Evolutionary conservation across 208 protist genomes (phyloP).

Genomic region (Crithidia mellificae): DNA sequence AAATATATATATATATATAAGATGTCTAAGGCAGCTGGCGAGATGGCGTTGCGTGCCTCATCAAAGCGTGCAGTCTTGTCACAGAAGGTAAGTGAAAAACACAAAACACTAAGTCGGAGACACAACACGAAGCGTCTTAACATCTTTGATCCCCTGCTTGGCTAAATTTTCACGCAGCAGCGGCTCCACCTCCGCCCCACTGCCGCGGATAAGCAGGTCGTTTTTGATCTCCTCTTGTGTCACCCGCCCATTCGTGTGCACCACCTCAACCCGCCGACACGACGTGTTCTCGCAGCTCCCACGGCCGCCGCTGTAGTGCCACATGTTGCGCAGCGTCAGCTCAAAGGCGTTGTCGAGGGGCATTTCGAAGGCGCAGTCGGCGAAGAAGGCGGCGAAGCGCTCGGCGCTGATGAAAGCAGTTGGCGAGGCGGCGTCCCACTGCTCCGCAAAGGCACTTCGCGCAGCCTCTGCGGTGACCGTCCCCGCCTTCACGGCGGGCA

Average conservation of each 20-base stretch:
- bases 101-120: background rate
- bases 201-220: constrained; percentile 73
- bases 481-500: constrained; percentile 48
- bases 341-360: constrained; percentile 80
- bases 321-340: constrained; percentile 83
- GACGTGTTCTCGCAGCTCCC: constrained; percentile 81
- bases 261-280: constrained; percentile 81
- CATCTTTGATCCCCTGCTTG: constrained; percentile 86
- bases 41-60: background rate
- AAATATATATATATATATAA: background rate
- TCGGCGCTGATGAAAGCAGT: constrained; percentile 51
- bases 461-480: constrained; percentile 46
- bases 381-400: constrained; percentile 73
- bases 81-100: background rate
- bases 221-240: constrained; percentile 86
- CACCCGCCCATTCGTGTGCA: constrained; percentile 80
- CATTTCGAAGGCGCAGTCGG: constrained; percentile 80
- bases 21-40: background rate
- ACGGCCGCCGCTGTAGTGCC: constrained; percentile 89
- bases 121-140: constrained; percentile 58
- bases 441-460: constrained; percentile 49
- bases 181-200: constrained; percentile 44
- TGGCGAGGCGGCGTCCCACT: constrained; percentile 54
- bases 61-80: too few relatives aligned
- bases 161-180: constrained; percentile 67